Evolutionary conservation across 2,329 filamentous ascomycete species (phyloP).

Genomic region (Lecanicillium sp.): DNA sequence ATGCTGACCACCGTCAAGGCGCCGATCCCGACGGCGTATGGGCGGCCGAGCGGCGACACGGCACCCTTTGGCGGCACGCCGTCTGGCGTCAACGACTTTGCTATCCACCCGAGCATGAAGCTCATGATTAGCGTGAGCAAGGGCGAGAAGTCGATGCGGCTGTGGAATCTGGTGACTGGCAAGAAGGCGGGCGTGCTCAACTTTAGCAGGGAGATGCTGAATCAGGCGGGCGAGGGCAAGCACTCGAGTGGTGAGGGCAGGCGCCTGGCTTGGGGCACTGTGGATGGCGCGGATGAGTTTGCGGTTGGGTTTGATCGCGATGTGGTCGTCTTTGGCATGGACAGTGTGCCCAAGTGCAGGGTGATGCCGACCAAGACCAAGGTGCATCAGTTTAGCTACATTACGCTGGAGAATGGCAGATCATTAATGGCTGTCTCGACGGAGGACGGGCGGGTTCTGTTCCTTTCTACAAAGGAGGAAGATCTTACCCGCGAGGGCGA

Average conservation of each 20-base stretch:
- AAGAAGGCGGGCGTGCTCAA: slow-evolving; percentile 91
- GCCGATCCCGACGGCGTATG: slow-evolving; percentile 71
- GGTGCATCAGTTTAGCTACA: slow-evolving; percentile 73
- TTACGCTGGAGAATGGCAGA: slow-evolving; percentile 43
- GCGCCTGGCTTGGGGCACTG: slow-evolving; percentile 70
- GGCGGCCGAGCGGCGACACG: slow-evolving; percentile 83
- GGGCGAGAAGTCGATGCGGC: slow-evolving; percentile 81
- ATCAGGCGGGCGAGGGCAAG: slow-evolving; percentile 67
- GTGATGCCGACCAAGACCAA: slow-evolving; percentile 67
- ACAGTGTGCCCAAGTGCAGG: slow-evolving; percentile 72
- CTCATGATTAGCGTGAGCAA: slow-evolving; percentile 89
- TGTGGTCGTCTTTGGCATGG: slow-evolving; percentile 77
- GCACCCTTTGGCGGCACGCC: slow-evolving; percentile 73
- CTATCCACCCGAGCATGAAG: slow-evolving; percentile 93
- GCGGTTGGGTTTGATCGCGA: slow-evolving; percentile 85
- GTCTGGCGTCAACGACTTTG: slow-evolving; percentile 88
- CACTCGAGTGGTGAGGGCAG: slow-evolving; percentile 76
- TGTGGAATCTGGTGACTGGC: slow-evolving; percentile 96
- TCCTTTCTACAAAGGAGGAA: slow-evolving; percentile 62
- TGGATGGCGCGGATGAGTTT: slow-evolving; percentile 70
- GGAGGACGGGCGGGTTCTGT: slow-evolving; percentile 80
- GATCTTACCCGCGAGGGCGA: slow-evolving; percentile 34
- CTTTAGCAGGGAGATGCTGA: slow-evolving; percentile 67
- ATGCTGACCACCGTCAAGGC: slow-evolving; percentile 82
- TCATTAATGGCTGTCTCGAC: slow-evolving; percentile 70